Evolutionary conservation across 192 early-diverging fungal species (phyloP), one percentile per base, ranked within the genome.

Genomic region (Phycomyces blakesleeanus): DNA sequence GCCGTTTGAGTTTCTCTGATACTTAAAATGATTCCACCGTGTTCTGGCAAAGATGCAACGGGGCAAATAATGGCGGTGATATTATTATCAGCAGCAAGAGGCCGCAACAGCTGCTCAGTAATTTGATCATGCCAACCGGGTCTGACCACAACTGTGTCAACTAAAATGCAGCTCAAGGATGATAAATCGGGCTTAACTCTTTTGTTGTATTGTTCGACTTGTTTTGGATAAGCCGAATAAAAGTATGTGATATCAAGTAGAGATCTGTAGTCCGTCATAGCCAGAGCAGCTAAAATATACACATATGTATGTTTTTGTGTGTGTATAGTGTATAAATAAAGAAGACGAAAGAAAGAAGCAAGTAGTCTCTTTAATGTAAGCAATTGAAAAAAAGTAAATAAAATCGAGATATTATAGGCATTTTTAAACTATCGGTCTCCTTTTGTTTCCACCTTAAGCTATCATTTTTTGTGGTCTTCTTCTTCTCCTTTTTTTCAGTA

Each of bases 11-110:
- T 74, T 64, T 91, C 86, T 11, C 84, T 80, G 66, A 89, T 81
- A 51, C 81, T 76, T 55, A 91, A 67, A 26, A 89, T 75, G 68
- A 85, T 83, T 14, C 89, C 87, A 51, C 89, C 89, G 52, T 91
- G 84, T 75, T 91, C 89, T 0, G 88, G 78, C 44, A 91, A 64
- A 18, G 83, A 86, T 26, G 78, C 80, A 59, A 91, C 77, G 1
- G 89, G 80, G 1, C 81, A 81, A n/a, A 91, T 65, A 0, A 88
- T 65, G 22, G 69, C 34, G 3, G 81, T 76, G 44, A 57, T 50
- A 44, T 61, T 50, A 44, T 61, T 63, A 2, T 15, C 4, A 51
- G 7, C 29, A 50, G 77, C 79, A 22, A 83, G 47, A 12, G 78
- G 77, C 1, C 42, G 42, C 25, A 83, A 56, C 20, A 83, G 67